Evolutionary conservation across 1,284 basidiomycete species (phyloP), one percentile per base, ranked within the genome.

Genomic region (Mycena citricolor): DNA sequence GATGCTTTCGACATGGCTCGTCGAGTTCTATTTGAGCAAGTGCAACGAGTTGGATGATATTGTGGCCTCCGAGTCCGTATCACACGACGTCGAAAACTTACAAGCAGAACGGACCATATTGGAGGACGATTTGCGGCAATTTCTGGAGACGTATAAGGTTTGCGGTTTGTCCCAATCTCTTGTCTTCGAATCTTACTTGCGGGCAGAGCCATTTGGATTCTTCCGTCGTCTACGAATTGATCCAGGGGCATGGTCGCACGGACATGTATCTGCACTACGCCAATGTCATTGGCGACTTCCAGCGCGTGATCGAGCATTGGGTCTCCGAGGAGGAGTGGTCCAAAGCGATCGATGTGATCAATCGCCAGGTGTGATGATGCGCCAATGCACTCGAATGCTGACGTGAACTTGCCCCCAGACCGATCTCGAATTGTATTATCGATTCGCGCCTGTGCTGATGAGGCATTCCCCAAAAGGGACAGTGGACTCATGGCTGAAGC

Each of bases 1-100:
- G 86, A 95, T 99, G 87, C 73, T 99, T 7, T 94, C 97, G 2
- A 98, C 94, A 0, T 99, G 97, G 97, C 83, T 99, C 6, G 86
- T 97, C 22, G 97, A 99, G 65, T 94, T 99, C 54, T 98, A 94
- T 62, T 79, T 99, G 17, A 89, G 86, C 67, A 98, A 97, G 70
- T 93, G 93, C 64, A 95, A 97, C 59, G 90, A 95, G 54, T 73
- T 98, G 36, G 97, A 99, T 61, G 97, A 99, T 59, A 70, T 90
- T 13, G 77, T 87, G 32, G 86, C 83, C 1, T 85, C 94, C 0
- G 90, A 94, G 64, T 86, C 85, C 1, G 80, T 87, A 3, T 86
- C 86, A 3, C 83, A 88, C 39, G 90, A 97, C 54, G 86, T 90
- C 5, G 88, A 94, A 42, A 95, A 94, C 59, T 69, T 97, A 28